These are phyloP conservation scores for Fusarium goolgardi DNA, from an alignment of 2,329 filamentous ascomycete species.

Conservation along the genomic window DNA sequence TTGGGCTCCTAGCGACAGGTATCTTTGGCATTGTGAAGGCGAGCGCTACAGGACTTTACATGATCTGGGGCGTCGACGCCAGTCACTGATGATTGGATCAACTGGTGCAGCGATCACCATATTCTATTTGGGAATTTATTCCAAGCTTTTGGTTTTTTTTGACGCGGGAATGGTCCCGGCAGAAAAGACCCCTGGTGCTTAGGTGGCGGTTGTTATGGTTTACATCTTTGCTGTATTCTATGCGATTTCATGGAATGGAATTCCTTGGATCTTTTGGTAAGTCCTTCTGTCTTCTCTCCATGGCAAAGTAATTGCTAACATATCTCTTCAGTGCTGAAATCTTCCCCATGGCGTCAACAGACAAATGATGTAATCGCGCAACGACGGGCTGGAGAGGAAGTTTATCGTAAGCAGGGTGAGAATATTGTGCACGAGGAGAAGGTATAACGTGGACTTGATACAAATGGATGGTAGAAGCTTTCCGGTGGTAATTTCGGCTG, in stretches of 20 bases:
- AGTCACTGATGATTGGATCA: conserved; percentile 6
- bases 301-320: neutral
- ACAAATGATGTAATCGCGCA: neutral
- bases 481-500: neutral
- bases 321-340: neutral
- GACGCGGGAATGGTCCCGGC: neutral
- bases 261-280: conserved; percentile 15
- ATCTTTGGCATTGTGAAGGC: conserved; percentile 11
- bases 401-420: neutral
- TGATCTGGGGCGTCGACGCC: conserved; percentile 14
- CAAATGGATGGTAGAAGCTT: neutral
- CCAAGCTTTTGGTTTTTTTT: neutral
- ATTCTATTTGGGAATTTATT: neutral
- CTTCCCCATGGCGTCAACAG: conserved; percentile 8
- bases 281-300: neutral
- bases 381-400: neutral
- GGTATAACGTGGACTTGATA: neutral
- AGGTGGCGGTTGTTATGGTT: conserved; percentile 6
- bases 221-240: conserved; percentile 12
- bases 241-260: conserved; percentile 12
- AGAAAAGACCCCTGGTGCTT: conserved; percentile 7
- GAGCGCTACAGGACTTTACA: conserved; percentile 3
- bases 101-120: neutral
- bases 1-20: conserved; percentile 6
- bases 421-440: neutral